Base-by-base conservation (phyloP, 139 green algal species). In the Bryopsis sp. region DNA sequence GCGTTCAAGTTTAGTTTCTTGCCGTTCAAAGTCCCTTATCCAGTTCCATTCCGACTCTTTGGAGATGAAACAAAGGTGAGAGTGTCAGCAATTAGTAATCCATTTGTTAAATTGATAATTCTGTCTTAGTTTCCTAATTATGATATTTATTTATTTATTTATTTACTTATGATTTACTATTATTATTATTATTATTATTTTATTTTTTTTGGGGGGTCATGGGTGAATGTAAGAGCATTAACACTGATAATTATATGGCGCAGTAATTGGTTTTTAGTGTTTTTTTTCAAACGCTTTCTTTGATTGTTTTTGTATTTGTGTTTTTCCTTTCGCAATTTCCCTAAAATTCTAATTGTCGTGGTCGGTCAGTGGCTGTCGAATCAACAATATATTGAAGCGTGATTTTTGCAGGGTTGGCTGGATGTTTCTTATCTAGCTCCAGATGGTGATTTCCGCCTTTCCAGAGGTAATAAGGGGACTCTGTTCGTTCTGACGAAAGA, bases 21-120 rank as follows among this genome's bases (percentile, higher is more conserved):
- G 35, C 87, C 89, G 15, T 94, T 96, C 76, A 86, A 81, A 36
- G 78, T 96, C 1, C 93, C 94, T 2, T 99, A 98, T 77, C 93
- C 92, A 3, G 94, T 99, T 43, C 94, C 94, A 3, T 99, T 99
- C 77, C 74, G 79, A 29, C 72, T 97, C 7, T 79, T 99, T 37
- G 90, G 88, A 0, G 89, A 99, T 72, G 93, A 98, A 72, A 81
- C 78, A 36, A 97, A 97, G 83, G 91, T 88, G 39, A 2, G 47
- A 37, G 2, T n/a, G n/a, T n/a, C n/a, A n/a, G n/a, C n/a, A n/a
- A n/a, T n/a, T n/a, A n/a, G n/a, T n/a, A n/a, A n/a, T n/a, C n/a
- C n/a, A n/a, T n/a, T n/a, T n/a, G n/a, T n/a, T n/a, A n/a, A n/a
- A 38, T 33, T 29, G 43, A 19, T 19, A 54, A 54, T 54, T 54